phyloP scores from a whole-genome alignment of 2,329 filamentous ascomycete genomes.

The Cytospora paraplurivora region DNA sequence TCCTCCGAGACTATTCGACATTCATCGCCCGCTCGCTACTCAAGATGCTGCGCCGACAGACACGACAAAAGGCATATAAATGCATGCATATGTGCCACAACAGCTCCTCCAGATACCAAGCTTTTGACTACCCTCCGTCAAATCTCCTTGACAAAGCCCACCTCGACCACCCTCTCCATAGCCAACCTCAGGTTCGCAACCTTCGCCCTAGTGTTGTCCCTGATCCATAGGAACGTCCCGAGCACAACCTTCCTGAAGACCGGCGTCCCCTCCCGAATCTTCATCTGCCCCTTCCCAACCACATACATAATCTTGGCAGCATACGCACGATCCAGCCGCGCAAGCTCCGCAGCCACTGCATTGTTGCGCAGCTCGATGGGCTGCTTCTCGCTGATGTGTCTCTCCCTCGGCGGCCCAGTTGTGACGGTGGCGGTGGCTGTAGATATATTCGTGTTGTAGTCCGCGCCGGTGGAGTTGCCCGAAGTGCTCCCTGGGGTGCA shows the following conservation, averaged over 20 bases:
- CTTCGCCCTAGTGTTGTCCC: slow-evolving; percentile 66
- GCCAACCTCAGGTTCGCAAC: slow-evolving; percentile 62
- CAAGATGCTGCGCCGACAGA: no score
- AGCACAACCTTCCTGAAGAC: slow-evolving; percentile 50
- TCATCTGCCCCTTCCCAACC: slow-evolving; percentile 63
- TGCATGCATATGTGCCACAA: not conserved
- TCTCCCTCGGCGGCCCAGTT: slow-evolving; percentile 2
- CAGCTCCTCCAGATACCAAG: not conserved
- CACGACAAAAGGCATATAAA: no score
- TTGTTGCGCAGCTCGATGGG: slow-evolving; percentile 36
- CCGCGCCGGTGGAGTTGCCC: slow-evolving; percentile 4
- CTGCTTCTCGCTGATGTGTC: slow-evolving; percentile 23
- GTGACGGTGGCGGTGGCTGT: not conserved
- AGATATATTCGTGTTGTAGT: not conserved
- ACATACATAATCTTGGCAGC: slow-evolving; percentile 55
- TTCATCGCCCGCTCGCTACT: no score
- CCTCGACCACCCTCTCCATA: slow-evolving; percentile 63
- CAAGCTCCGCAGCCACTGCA: slow-evolving; percentile 42
- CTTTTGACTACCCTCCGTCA: slow-evolving; percentile 33
- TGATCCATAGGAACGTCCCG: slow-evolving; percentile 60
- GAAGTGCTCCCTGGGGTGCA: not conserved
- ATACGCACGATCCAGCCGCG: slow-evolving; percentile 47
- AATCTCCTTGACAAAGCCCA: slow-evolving; percentile 68
- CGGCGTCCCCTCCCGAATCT: slow-evolving; percentile 45
- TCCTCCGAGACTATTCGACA: no score